These are phyloP conservation scores for Lactarius tabidus DNA, from an alignment of 768 basidiomycete genomes.

Conservation along the genomic window DNA sequence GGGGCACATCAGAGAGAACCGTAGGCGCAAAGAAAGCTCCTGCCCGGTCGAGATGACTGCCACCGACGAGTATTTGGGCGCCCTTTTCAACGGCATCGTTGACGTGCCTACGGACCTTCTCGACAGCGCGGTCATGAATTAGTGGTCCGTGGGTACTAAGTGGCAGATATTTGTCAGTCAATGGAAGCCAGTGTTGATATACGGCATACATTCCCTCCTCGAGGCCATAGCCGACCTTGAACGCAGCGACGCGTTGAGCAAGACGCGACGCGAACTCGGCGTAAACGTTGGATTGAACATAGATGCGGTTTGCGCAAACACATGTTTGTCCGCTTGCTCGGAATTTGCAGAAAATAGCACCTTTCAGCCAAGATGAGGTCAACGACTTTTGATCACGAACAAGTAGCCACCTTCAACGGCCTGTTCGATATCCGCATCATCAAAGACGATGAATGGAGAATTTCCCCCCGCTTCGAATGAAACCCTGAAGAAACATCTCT, in stretches of 20 bases:
- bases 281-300: slow-evolving; percentile 87
- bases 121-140: slow-evolving; percentile 80
- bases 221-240: slow-evolving; percentile 87
- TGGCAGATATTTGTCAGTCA: background rate
- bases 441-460: slow-evolving; percentile 94
- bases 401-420: slow-evolving; percentile 70
- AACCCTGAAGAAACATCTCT: slow-evolving; percentile 34
- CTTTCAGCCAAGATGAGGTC: slow-evolving; percentile 34
- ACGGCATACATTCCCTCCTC: slow-evolving; percentile 64
- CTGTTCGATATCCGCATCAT: slow-evolving; percentile 89
- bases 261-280: slow-evolving; percentile 89
- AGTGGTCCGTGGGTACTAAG: slow-evolving; percentile 89
- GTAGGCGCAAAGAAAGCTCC: slow-evolving; percentile 83
- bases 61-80: slow-evolving; percentile 88
- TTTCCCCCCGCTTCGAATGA: slow-evolving; percentile 93
- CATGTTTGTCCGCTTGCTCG: slow-evolving; percentile 79
- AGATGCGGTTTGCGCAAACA: slow-evolving; percentile 87
- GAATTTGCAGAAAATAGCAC: slow-evolving; percentile 76
- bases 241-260: slow-evolving; percentile 73
- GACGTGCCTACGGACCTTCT: slow-evolving; percentile 84
- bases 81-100: slow-evolving; percentile 83
- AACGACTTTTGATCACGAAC: slow-evolving; percentile 3
- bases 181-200: background rate
- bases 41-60: slow-evolving; percentile 55
- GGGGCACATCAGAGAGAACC: slow-evolving; percentile 79